Base-by-base conservation (phyloP, 495 filamentous ascomycete genomes). In the Xylaria longipes region DNA sequence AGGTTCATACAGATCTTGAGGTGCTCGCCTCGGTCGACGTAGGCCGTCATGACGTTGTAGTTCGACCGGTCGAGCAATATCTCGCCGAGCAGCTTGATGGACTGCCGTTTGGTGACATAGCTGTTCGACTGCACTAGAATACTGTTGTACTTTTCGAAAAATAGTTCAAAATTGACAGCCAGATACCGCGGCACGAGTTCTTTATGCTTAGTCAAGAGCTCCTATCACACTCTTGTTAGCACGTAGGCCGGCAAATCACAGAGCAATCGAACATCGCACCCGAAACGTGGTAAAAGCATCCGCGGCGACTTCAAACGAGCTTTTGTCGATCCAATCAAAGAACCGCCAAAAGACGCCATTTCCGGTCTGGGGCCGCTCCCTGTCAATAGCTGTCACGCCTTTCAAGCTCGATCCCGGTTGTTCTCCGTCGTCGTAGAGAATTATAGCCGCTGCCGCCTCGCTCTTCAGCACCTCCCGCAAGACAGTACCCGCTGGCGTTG, bases 1-100 rank as follows among this genome's bases (percentile, higher is more conserved):
- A 98, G 84, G 79, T 97, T 98, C 97, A 99, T 99, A 82, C 93
- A 95, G 65, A 98, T 89, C 84, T 99, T 99, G 72, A 99, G 87
- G 77, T 98, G 94, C 75, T 97, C 95, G 46, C 94, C 94, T 50
- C 92, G 90, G 79, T 97, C 94, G 60, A 99, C 96, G 82, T 99
- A 99, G 50, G 89, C 87, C 69, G 95, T 97, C 97, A 99, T 99
- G 77, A 98, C 92, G 79, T 90, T 93, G 86, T 98, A 99, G 81
- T 98, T 98, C 69, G 94, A 92, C 39, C 97, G 89, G 78, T 98
- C 97, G 31, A 99, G 86, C 60, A 99, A 82, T 65, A 99, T 92
- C 82, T 98, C 97, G 17, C 97, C 97, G 1, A 99, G 89, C 33
- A 99, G 84, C 81, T 98, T 98, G 81, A 98, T 97, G 31, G 94